Evolutionary conservation across 2,329 filamentous ascomycete species (phyloP).

Genomic region (Colletotrichum abscissum): DNA sequence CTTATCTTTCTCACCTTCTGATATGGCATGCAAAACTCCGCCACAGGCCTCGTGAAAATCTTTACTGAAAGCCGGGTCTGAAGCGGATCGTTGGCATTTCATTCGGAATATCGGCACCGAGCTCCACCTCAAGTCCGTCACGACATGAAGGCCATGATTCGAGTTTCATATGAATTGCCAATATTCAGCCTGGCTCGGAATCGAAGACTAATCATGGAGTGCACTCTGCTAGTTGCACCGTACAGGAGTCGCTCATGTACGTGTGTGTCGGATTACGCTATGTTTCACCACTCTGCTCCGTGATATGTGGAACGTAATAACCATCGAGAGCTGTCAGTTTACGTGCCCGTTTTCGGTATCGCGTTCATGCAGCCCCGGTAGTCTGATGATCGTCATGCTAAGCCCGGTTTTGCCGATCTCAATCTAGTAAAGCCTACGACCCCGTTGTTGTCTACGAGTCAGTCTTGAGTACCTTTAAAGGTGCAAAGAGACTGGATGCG

Average conservation of each 20-base stretch:
- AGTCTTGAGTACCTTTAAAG: background rate
- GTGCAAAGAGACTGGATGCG: background rate
- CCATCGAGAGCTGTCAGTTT: background rate
- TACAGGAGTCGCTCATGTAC: background rate
- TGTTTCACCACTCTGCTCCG: background rate
- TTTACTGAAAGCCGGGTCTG: background rate
- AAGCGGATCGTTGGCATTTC: background rate
- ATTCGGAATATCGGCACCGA: constrained; percentile 11
- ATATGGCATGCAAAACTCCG: too few species aligned
- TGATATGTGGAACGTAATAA: background rate
- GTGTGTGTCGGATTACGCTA: background rate
- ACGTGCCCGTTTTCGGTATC: background rate
- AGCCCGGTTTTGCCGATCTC: background rate
- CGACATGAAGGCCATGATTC: background rate
- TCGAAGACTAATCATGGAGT: background rate
- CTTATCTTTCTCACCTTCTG: too few species aligned
- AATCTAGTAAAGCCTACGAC: background rate
- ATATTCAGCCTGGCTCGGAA: background rate
- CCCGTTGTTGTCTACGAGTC: background rate
- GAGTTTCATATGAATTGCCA: background rate
- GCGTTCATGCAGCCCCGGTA: background rate
- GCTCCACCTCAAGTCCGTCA: background rate
- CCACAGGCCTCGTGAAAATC: too few species aligned
- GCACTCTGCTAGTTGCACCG: background rate
- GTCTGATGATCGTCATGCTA: background rate